Percentiles rank a stretch among this genome's conserved stretches.
phyloP scores from a whole-genome alignment of 1,284 basidiomycete species.

The Heterobasidion parviporum region DNA sequence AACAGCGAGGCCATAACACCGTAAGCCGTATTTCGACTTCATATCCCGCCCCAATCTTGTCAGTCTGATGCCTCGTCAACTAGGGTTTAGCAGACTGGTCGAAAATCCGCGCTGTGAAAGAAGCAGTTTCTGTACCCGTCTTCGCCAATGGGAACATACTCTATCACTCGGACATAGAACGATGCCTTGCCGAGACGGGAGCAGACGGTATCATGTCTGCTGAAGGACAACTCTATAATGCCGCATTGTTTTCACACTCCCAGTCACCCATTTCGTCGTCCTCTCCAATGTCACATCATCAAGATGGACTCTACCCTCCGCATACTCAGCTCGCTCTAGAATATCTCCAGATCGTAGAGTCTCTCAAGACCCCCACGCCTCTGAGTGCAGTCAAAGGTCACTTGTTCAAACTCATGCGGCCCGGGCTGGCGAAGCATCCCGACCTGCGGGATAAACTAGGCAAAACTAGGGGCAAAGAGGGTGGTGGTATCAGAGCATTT shows the following conservation, averaged over 20 bases:
- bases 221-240: constrained; percentile 93
- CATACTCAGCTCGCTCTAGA: constrained; percentile 70
- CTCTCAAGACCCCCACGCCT: constrained; percentile 66
- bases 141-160: constrained; percentile 98
- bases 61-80: no score
- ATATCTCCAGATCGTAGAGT: constrained; percentile 78
- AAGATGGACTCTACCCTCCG: constrained; percentile 43
- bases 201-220: constrained; percentile 94
- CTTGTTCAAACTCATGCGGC: constrained; percentile 86
- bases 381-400: constrained; percentile 84
- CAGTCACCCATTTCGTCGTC: constrained; percentile 14
- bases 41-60: background rate
- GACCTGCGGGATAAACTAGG: constrained; percentile 74
- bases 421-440: constrained; percentile 60
- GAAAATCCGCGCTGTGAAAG: constrained; percentile 80
- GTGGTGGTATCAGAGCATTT: constrained; percentile 1
- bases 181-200: constrained; percentile 76
- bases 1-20: constrained; percentile 81
- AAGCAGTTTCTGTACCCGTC: constrained; percentile 85
- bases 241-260: constrained; percentile 62
- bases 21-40: constrained; percentile 24
- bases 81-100: constrained; percentile 83
- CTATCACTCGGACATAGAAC: constrained; percentile 71
- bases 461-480: constrained; percentile 24
- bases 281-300: constrained; percentile 10